These are phyloP conservation scores for Boletus subcaerulescens DNA, from an alignment of 768 basidiomycete species.

Conservation along the genomic window DNA sequence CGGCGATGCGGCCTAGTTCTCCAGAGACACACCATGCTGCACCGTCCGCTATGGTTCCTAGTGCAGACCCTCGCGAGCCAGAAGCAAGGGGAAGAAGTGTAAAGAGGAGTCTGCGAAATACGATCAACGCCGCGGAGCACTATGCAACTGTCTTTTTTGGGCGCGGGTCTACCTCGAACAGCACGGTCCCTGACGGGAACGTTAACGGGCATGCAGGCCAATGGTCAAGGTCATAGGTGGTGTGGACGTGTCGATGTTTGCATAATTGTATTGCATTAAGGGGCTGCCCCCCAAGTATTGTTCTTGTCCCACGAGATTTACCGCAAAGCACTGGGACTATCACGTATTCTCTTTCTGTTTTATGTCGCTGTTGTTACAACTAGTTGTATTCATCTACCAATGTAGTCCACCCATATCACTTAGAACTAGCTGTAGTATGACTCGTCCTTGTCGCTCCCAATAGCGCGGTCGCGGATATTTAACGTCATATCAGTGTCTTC, in stretches of 20 bases:
- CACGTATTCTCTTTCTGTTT: constrained; percentile 7
- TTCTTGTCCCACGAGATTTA: constrained; percentile 1
- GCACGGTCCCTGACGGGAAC: constrained; percentile 20
- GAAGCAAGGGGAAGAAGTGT: constrained; percentile 58
- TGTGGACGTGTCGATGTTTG: constrained; percentile 1
- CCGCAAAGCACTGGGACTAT: constrained; percentile 13
- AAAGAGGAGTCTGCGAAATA: constrained; percentile 63
- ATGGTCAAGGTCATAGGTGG: constrained; percentile 24
- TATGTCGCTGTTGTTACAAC: constrained; percentile 23
- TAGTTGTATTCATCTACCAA: constrained; percentile 20
- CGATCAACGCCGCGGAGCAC: constrained; percentile 67
- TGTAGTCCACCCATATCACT: constrained; percentile 13
- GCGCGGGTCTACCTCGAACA: constrained; percentile 36
- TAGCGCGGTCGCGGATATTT: no score
- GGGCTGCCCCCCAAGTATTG: constrained; percentile 3
- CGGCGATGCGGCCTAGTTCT: constrained; percentile 32
- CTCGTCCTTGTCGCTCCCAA: neutral
- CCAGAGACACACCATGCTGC: constrained; percentile 44
- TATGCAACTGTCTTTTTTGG: constrained; percentile 69
- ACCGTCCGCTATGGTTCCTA: constrained; percentile 30
- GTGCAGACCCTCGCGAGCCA: constrained; percentile 30
- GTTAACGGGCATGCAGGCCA: constrained; percentile 22
- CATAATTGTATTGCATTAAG: constrained; percentile 8
- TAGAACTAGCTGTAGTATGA: neutral
- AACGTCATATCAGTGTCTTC: neutral